Evolutionary conservation across 441 rosid species (phyloP).

Genomic region (Pelargonium australe): DNA sequence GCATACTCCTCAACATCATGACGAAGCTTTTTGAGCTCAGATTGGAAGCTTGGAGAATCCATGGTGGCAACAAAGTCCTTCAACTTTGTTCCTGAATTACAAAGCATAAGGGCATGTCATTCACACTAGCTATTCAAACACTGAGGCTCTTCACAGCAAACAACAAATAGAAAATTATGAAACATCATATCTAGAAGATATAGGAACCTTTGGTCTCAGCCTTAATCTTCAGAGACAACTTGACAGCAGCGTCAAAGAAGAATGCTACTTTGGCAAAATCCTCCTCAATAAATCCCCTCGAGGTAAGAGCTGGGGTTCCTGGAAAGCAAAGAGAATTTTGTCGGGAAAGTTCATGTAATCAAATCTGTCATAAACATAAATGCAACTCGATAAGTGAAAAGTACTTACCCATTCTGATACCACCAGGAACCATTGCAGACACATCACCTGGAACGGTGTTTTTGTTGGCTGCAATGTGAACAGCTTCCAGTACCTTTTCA

Average conservation of each 20-base stretch:
- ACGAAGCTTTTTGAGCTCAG: constrained; percentile 65
- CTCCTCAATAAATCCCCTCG: constrained; percentile 85
- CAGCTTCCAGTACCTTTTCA: constrained; percentile 29
- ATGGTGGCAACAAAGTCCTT: constrained; percentile 71
- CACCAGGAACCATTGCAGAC: constrained; percentile 32
- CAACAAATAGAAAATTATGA: background rate
- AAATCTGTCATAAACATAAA: background rate
- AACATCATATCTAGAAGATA: constrained; percentile 7
- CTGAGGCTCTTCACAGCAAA: constrained; percentile 6
- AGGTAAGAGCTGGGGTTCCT: constrained; percentile 94
- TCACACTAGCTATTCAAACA: constrained; percentile 9
- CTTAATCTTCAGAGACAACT: constrained; percentile 65
- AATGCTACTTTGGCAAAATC: constrained; percentile 86
- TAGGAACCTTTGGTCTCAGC: constrained; percentile 58
- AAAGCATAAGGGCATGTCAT: constrained; percentile 11
- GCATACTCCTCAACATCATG: constrained; percentile 77
- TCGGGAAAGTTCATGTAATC: constrained; percentile 6
- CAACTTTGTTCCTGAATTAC: constrained; percentile 67
- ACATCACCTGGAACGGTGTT: constrained; percentile 31
- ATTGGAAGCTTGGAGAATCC: constrained; percentile 46
- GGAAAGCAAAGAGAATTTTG: constrained; percentile 14
- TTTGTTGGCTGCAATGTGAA: constrained; percentile 29
- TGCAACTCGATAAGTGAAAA: constrained; percentile 2
- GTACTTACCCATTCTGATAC: constrained; percentile 27
- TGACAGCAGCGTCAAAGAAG: constrained; percentile 72